Evolutionary conservation across 192 early-diverging fungal species (phyloP).

Genomic region (Coemansia sp.): DNA sequence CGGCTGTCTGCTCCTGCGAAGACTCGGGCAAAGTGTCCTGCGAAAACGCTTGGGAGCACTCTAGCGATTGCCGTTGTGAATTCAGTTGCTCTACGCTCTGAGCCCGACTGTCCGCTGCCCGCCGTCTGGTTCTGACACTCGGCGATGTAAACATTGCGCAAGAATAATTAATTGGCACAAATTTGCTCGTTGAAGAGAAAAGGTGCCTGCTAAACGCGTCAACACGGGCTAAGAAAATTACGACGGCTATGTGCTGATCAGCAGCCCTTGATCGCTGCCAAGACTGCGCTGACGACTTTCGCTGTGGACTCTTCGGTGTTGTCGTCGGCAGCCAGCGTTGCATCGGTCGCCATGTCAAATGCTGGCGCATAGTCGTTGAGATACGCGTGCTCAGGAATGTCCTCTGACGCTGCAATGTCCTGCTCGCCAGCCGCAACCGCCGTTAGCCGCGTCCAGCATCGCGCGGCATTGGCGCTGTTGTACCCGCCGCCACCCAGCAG

Average conservation of each 20-base stretch:
- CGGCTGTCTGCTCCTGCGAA: not conserved
- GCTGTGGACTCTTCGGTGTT: slow-evolving; percentile 20
- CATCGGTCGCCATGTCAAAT: slow-evolving; percentile 35
- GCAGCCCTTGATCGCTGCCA: not conserved
- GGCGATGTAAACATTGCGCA: slow-evolving; percentile 34
- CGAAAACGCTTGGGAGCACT: not conserved
- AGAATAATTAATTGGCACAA: not conserved
- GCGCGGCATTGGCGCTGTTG: slow-evolving; percentile 82
- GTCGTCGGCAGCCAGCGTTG: slow-evolving; percentile 14
- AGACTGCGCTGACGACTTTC: not conserved
- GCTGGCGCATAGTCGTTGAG: slow-evolving; percentile 57
- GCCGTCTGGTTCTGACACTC: slow-evolving; percentile 25
- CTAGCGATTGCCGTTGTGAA: not conserved
- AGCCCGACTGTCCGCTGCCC: not conserved
- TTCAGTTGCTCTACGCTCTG: not conserved
- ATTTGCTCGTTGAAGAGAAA: not conserved
- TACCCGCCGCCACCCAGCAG: slow-evolving; percentile 77
- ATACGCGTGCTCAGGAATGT: slow-evolving; percentile 69
- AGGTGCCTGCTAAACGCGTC: not conserved
- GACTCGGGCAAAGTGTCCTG: not conserved
- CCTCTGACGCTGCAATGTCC: slow-evolving; percentile 20
- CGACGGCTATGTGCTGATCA: too few species aligned
- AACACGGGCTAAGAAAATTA: too few species aligned
- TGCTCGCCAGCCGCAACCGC: slow-evolving; percentile 57
- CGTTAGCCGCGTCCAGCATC: slow-evolving; percentile 95